Evolutionary conservation across 23 red algal genomes (phyloP).

Genomic region (Chondrus crispus): DNA sequence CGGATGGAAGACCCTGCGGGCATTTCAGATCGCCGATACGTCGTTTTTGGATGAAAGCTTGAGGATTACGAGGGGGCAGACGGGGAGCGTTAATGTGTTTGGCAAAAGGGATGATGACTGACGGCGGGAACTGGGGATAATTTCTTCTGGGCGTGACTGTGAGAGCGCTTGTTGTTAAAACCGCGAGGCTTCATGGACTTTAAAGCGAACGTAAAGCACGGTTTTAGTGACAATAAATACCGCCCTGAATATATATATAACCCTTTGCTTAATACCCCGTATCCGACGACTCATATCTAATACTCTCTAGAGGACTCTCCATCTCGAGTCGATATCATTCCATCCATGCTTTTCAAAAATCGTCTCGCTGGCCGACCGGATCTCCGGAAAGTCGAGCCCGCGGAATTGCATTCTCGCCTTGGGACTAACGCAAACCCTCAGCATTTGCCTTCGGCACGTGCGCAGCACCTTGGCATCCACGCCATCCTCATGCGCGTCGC

Average conservation of each 20-base stretch:
- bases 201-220: no score
- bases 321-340: constrained; percentile 69
- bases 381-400: constrained; percentile 21
- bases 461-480: constrained; percentile 7
- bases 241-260: no score
- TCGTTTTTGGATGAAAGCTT: constrained; percentile 57
- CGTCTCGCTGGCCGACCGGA: constrained; percentile 39
- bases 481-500: background rate
- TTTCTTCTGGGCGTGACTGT: no score
- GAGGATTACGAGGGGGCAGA: constrained; percentile 61
- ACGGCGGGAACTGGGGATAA: no score
- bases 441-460: background rate
- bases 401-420: background rate
- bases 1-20: constrained; percentile 68
- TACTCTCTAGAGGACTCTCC: constrained; percentile 44
- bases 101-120: background rate
- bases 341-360: constrained; percentile 70
- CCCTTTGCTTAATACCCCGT: background rate
- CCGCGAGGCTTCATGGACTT: no score
- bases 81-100: constrained; percentile 49
- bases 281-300: background rate
- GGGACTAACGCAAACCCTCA: background rate
- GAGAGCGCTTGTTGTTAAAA: no score
- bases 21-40: constrained; percentile 56
- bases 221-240: no score